Evolutionary conservation across 2,329 filamentous ascomycete genomes (phyloP), one percentile per base, ranked within the genome.

Genomic region (Aspergillus nomiae): DNA sequence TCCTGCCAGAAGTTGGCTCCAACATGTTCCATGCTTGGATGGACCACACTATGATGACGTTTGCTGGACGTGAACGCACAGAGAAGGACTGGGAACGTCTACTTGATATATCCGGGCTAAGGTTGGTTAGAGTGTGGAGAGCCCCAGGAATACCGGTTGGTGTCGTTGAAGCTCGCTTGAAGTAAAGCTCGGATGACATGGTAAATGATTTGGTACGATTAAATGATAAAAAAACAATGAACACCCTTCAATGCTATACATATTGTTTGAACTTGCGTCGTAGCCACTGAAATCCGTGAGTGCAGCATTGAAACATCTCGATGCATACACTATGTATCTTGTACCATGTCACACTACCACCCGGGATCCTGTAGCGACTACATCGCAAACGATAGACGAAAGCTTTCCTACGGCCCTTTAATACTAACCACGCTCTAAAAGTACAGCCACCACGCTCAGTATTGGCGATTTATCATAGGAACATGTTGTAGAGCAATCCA

Each of bases 61-160:
- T 74, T 21, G 70, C 64, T 7, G 72, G 72, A 2, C 63, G 66
- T 28, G 72, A 74, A 61, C 62, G 72, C 16, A 73, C 72, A 4
- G 66, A 68, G 34, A 70, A 70, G 32, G 61, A 73, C 4, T 73
- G 65, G 43, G 66, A 59, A n/a, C 63, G 56, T 30, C 56, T 74
- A 9, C 56, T 74, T 11, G 71, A 73, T 11, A 60, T 30, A 21
- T 63, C 67, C 0, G 71, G 69, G 3, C 54, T 73, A 51, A 61
- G 65, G 56, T 46, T 73, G 28, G 67, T 71, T 14, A 71, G 69
- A 50, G 59, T 71, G 14, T 73, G 70, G 67, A 62, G 67, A 30
- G 54, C 62, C 14, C 58, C 63, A 24, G 69, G 62, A 2, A 60
- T 60, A 0, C 59, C 64, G 4, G 62, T 69, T 4, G 70, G 67